Evolutionary conservation across 345 rosid species (phyloP), one percentile per base, ranked within the genome.

Genomic region (Bruguiera gymnorhiza): DNA sequence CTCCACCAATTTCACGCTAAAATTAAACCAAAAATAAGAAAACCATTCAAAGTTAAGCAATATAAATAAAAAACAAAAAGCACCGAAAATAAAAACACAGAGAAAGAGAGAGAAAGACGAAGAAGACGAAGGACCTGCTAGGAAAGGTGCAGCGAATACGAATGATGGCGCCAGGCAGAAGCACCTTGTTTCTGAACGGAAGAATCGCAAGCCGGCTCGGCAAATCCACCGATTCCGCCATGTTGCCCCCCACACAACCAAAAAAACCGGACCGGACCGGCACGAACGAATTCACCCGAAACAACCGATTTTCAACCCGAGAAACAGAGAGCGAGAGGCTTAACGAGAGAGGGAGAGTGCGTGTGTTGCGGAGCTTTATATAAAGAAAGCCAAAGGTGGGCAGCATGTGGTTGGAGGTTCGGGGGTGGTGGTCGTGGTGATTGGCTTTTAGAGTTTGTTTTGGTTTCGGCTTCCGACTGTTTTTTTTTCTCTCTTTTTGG

Each of bases 61-160:
- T 50, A 16, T 21, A n/a, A 21, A 11, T 16, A 1, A 52, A 16
- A 48, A 15, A 16, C 61, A 9, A 29, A 60, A 3, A 18, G 0
- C 8, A 9, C 9, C 6, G 3, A 56, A 30, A 31, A 21, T 6
- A 27, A 16, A 2, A 5, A 15, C 23, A 23, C 31, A 23, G 62
- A 59, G 21, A 46, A 68, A 73, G 39, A 20, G 29, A 75, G 63
- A 58, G 66, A 56, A 66, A 48, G 46, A 29, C 20, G 39, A 30
- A 8, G 24, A 23, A 8, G 13, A 46, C 6, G n/a, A 37, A 10
- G 2, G 50, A 89, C 97, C 97, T 90, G 94, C 88, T 90, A 29
- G 89, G 96, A 50, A 97, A 95, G 72, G 98, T 95, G 83, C 99
- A 95, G 61, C 99, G 98, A 84, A 95, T 95, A 53, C 98, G 90